Evolutionary conservation across 2,329 filamentous ascomycete genomes (phyloP).

Genomic region (Neofusicoccum parvum): DNA sequence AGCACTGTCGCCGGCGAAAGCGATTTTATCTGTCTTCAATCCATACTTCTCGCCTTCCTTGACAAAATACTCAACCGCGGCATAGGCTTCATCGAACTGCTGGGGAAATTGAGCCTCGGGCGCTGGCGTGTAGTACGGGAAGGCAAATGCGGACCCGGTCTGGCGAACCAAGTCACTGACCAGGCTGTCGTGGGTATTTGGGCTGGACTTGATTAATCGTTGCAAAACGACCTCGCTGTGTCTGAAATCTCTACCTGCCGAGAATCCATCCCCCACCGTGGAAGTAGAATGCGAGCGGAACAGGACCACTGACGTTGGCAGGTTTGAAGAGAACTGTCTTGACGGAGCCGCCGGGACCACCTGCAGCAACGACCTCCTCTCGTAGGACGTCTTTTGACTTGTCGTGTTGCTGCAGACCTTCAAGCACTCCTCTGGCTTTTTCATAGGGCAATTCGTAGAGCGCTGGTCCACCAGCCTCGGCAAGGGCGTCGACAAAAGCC

Average conservation of each 20-base stretch:
- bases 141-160: background rate
- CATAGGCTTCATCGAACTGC: conserved; percentile 5
- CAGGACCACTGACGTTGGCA: background rate
- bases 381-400: background rate
- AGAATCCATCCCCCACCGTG: conserved; percentile 11
- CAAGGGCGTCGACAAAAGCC: background rate
- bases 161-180: conserved; percentile 13
- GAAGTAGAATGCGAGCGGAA: conserved; percentile 12
- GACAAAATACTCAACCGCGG: background rate
- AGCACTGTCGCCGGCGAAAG: conserved; percentile 4
- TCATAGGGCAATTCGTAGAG: conserved; percentile 1
- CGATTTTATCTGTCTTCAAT: background rate
- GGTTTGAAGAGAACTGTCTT: conserved; percentile 8
- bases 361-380: background rate
- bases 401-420: conserved; percentile 11
- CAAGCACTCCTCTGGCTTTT: conserved; percentile 8
- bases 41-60: conserved; percentile 1
- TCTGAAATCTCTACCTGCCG: background rate
- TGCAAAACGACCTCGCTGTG: background rate
- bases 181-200: conserved; percentile 10
- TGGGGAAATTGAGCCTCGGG: conserved; percentile 8
- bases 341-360: background rate
- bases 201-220: background rate
- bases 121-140: conserved; percentile 3
- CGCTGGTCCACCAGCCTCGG: background rate